Evolutionary conservation across 108 stramenopile genomes (phyloP).

Genomic region (Mediolabrus comicus): DNA sequence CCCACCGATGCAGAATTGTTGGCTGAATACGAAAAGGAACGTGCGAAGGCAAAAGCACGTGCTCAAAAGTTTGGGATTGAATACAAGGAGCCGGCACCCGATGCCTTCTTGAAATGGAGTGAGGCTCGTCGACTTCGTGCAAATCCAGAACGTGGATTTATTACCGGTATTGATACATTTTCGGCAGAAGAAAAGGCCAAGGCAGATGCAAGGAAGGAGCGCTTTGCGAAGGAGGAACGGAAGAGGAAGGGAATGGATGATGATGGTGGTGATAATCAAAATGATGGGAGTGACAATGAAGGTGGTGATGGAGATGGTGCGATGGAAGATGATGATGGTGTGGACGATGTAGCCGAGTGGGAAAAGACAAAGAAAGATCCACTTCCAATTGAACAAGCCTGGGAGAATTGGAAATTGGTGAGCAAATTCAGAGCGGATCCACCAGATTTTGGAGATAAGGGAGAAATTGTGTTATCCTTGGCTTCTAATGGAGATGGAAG

Average conservation of each 20-base stretch:
- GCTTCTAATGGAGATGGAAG: slow-evolving; percentile 16
- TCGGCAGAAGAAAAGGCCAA: slow-evolving; percentile 65
- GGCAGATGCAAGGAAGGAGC: slow-evolving; percentile 62
- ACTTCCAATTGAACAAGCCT: slow-evolving; percentile 65
- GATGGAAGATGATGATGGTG: slow-evolving; percentile 35
- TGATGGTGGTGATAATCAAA: slow-evolving; percentile 14
- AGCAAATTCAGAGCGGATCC: slow-evolving; percentile 62
- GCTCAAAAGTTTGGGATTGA: slow-evolving; percentile 77
- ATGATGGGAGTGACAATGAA: slow-evolving; percentile 8
- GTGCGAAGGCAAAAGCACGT: slow-evolving; percentile 59
- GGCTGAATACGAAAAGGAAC: slow-evolving; percentile 73
- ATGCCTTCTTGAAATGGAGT: slow-evolving; percentile 75
- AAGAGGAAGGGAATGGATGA: slow-evolving; percentile 25
- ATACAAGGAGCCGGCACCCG: slow-evolving; percentile 64
- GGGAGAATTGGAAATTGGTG: slow-evolving; percentile 80
- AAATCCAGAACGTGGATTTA: slow-evolving; percentile 67
- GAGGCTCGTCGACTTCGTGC: slow-evolving; percentile 62
- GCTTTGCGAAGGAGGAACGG: slow-evolving; percentile 48
- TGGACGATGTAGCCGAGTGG: slow-evolving; percentile 40
- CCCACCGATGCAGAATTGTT: slow-evolving; percentile 52
- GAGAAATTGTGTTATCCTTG: slow-evolving; percentile 4
- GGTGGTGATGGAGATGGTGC: slow-evolving; percentile 39
- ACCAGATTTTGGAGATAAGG: slow-evolving; percentile 13
- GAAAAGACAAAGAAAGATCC: slow-evolving; percentile 47
- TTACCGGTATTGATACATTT: slow-evolving; percentile 77